Percentiles rank a stretch among this genome's conserved stretches.
phyloP scores from a whole-genome alignment of 768 basidiomycete genomes.

The Chlorophyllum brunneum region DNA sequence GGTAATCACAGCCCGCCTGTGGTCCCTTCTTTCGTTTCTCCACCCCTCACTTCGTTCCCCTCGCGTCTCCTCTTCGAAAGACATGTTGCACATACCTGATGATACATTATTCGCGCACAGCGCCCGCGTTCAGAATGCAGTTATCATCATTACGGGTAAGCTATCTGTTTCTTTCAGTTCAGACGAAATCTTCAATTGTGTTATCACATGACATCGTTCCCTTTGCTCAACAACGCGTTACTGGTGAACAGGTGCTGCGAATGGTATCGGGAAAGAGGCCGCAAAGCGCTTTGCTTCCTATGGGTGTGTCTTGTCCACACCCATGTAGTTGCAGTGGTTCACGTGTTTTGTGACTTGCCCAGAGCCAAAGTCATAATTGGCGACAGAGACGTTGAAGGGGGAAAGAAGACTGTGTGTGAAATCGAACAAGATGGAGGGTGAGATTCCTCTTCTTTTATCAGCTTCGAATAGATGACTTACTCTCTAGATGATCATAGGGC shows the following conservation, averaged over 20 bases:
- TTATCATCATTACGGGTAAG: conserved; percentile 51
- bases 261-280: conserved; percentile 51
- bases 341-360: background rate
- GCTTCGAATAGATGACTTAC: background rate
- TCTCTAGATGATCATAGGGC: conserved; percentile 26
- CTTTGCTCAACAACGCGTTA: too few species aligned
- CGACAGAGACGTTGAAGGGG: conserved; percentile 40
- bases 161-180: background rate
- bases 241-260: conserved; percentile 36
- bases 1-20: too few species aligned
- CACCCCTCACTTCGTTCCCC: background rate
- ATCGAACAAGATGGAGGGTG: conserved; percentile 40
- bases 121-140: conserved; percentile 38
- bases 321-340: background rate
- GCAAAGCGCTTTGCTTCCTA: conserved; percentile 48
- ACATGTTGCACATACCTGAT: conserved; percentile 45
- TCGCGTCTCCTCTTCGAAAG: background rate
- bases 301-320: conserved; percentile 36
- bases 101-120: conserved; percentile 40
- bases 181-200: background rate
- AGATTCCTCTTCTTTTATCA: background rate
- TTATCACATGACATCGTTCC: background rate
- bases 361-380: conserved; percentile 56
- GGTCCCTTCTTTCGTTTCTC: too few species aligned
- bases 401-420: conserved; percentile 34